These are phyloP conservation scores for Saturnispora zaruensis DNA, from an alignment of 805 yeast genomes.

Conservation along the genomic window DNA sequence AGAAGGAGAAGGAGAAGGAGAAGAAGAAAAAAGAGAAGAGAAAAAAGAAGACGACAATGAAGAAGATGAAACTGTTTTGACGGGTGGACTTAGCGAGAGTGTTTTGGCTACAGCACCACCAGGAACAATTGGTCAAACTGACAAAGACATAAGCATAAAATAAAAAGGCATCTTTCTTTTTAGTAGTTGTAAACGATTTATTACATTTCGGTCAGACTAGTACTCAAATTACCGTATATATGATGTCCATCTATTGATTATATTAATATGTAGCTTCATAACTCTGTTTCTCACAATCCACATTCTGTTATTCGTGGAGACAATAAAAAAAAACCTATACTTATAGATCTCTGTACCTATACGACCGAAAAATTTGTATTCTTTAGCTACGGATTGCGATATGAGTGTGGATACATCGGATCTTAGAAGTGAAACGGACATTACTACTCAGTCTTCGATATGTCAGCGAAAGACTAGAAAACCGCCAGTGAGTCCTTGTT, in stretches of 20 bases:
- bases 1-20: too few relatives aligned
- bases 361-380: background rate
- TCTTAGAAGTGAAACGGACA: background rate
- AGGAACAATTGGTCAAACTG: background rate
- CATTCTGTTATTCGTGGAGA: background rate
- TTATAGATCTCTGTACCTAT: background rate
- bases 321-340: background rate
- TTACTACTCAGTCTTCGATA: background rate
- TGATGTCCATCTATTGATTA: background rate
- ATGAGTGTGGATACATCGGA: background rate
- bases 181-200: background rate
- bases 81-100: background rate
- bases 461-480: background rate
- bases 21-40: too few relatives aligned
- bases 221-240: too few relatives aligned
- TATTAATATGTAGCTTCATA: background rate
- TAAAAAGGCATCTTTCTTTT: background rate
- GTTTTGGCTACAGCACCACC: background rate
- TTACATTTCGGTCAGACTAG: too few relatives aligned
- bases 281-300: background rate
- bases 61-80: background rate
- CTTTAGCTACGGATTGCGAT: background rate
- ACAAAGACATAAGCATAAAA: background rate
- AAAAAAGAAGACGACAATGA: background rate
- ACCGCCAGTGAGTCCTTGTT: constrained; percentile 2